phyloP scores from a whole-genome alignment of 2,329 filamentous ascomycete species.

The Neurospora sp. region DNA sequence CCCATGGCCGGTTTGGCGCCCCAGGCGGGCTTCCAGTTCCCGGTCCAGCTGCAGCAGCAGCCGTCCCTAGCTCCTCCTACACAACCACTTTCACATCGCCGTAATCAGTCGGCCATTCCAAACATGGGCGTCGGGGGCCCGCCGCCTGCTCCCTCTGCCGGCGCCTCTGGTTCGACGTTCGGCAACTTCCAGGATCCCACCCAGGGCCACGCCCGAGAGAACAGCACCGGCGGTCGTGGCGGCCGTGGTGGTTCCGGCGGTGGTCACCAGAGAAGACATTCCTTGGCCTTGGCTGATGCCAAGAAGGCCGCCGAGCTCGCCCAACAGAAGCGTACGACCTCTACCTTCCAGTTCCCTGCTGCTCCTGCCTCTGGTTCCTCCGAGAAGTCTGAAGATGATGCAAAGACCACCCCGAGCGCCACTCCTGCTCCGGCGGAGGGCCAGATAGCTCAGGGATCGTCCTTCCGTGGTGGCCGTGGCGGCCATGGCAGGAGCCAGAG shows the following conservation, averaged over 20 bases:
- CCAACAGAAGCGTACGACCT: constrained; percentile 91
- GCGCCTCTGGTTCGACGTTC: constrained; percentile 69
- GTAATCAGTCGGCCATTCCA: constrained; percentile 94
- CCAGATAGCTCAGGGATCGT: constrained; percentile 30
- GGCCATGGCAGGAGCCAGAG: constrained; percentile 77
- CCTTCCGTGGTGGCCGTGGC: constrained; percentile 45
- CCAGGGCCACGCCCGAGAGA: constrained; percentile 53
- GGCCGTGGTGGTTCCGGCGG: constrained; percentile 63
- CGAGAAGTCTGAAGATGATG: constrained; percentile 48
- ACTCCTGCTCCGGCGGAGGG: constrained; percentile 26
- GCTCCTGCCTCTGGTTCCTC: constrained; percentile 54
- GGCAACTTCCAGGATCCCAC: constrained; percentile 62
- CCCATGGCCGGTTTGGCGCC: constrained; percentile 69
- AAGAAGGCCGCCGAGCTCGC: constrained; percentile 96
- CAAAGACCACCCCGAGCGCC: constrained; percentile 24
- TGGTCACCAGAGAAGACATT: constrained; percentile 90
- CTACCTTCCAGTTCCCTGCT: constrained; percentile 87
- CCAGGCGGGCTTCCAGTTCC: constrained; percentile 83
- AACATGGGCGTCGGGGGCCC: constrained; percentile 76
- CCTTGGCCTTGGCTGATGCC: constrained; percentile 84
- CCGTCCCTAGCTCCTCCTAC: constrained; percentile 66
- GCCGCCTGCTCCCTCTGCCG: constrained; percentile 84
- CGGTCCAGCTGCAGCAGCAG: constrained; percentile 64
- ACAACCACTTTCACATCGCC: constrained; percentile 80
- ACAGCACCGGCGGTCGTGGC: constrained; percentile 53